Evolutionary conservation across 768 basidiomycete genomes (phyloP).

Genomic region (Suillus hirtellus): DNA sequence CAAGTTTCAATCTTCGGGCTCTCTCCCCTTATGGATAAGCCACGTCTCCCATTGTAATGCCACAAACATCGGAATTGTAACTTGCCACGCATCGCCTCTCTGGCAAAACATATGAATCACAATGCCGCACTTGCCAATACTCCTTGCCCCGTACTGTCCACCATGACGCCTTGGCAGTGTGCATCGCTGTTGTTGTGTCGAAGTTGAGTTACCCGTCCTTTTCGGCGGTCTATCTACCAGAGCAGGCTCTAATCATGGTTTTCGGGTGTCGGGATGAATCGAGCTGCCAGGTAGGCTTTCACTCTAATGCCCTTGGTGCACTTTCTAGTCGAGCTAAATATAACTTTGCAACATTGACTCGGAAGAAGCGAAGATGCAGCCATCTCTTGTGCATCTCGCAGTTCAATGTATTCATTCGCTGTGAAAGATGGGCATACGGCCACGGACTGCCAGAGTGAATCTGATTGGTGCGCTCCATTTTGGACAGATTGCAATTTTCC

Average conservation of each 20-base stretch:
- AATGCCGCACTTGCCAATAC: slow-evolving; percentile 51
- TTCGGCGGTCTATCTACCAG: not conserved
- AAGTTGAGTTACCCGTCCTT: slow-evolving; percentile 54
- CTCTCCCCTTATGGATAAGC: slow-evolving; percentile 33
- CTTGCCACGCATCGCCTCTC: slow-evolving; percentile 50
- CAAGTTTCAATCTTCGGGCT: slow-evolving; percentile 51
- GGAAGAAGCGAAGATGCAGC: slow-evolving; percentile 50
- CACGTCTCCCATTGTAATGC: slow-evolving; percentile 52
- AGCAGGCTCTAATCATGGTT: not conserved
- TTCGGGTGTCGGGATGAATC: slow-evolving; percentile 47
- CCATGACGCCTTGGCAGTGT: slow-evolving; percentile 70
- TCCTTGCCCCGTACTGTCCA: slow-evolving; percentile 64
- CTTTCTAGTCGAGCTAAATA: not conserved
- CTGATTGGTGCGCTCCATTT: not conserved
- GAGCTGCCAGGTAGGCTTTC: slow-evolving; percentile 50
- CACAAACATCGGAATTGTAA: slow-evolving; percentile 52
- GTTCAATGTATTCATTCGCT: slow-evolving; percentile 46
- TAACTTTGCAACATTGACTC: no score
- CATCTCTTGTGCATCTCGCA: slow-evolving; percentile 33
- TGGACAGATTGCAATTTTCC: not conserved
- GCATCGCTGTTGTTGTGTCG: slow-evolving; percentile 61
- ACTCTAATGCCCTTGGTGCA: not conserved
- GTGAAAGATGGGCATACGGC: slow-evolving; percentile 48
- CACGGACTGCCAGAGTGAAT: no score
- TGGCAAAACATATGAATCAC: slow-evolving; percentile 52